Evolutionary conservation across 495 filamentous ascomycete genomes (phyloP).

Genomic region (Tetracladium setigerum): DNA sequence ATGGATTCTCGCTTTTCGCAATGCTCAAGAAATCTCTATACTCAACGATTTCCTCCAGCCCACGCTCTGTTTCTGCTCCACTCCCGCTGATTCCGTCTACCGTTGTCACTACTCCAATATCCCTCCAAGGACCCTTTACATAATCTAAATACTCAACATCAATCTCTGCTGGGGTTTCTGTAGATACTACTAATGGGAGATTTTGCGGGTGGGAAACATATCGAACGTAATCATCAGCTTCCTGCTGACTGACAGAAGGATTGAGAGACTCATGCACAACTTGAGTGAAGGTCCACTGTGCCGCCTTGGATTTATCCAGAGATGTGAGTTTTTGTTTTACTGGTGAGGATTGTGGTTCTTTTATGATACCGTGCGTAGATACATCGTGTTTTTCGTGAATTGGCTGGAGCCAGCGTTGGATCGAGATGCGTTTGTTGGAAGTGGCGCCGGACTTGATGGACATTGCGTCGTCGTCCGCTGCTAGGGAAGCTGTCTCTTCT

Average conservation of each 20-base stretch:
- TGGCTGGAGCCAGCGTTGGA: slow-evolving; percentile 47
- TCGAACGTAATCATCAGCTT: slow-evolving; percentile 79
- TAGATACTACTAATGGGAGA: slow-evolving; percentile 78
- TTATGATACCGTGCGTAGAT: slow-evolving; percentile 38
- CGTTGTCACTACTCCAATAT: slow-evolving; percentile 14
- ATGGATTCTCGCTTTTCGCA: slow-evolving; percentile 55
- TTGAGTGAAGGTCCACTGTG: slow-evolving; percentile 83
- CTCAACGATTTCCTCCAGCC: slow-evolving; percentile 55
- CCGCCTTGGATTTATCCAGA: slow-evolving; percentile 58
- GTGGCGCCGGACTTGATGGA: slow-evolving; percentile 32
- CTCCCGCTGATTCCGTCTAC: background rate
- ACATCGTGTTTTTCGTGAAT: slow-evolving; percentile 27
- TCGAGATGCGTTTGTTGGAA: slow-evolving; percentile 32
- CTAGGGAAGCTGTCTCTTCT: slow-evolving; percentile 17
- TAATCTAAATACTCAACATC: slow-evolving; percentile 70
- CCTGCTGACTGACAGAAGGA: slow-evolving; percentile 62
- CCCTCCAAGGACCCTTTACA: slow-evolving; percentile 47
- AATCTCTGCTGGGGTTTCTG: slow-evolving; percentile 46
- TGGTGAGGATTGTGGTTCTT: slow-evolving; percentile 21
- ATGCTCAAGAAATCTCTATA: slow-evolving; percentile 71
- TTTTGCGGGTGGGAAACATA: slow-evolving; percentile 89
- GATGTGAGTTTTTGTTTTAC: slow-evolving; percentile 30
- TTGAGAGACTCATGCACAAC: slow-evolving; percentile 73
- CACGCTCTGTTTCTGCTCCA: slow-evolving; percentile 17
- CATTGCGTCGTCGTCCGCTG: slow-evolving; percentile 26